These are phyloP conservation scores for Colletotrichum chrysophilum DNA, from an alignment of 2,329 filamentous ascomycete genomes.

Conservation along the genomic window DNA sequence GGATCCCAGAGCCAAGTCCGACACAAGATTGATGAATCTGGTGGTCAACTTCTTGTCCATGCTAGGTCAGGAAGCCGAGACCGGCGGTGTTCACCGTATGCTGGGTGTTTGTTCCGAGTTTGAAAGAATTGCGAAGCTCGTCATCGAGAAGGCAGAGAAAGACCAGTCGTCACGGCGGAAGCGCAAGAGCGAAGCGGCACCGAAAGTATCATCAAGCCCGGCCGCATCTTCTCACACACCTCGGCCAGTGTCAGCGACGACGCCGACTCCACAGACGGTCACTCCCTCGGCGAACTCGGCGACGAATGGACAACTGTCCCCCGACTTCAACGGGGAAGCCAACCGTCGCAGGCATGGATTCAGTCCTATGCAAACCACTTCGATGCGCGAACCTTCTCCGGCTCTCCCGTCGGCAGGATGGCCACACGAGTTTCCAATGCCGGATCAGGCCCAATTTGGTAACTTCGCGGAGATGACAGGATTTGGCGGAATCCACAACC, in stretches of 20 bases:
- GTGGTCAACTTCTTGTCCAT: slow-evolving; percentile 93
- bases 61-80: slow-evolving; percentile 87
- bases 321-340: slow-evolving; percentile 23
- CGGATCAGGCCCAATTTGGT: slow-evolving; percentile 42
- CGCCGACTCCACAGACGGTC: slow-evolving; percentile 31
- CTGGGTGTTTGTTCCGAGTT: slow-evolving; percentile 95
- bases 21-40: slow-evolving; percentile 88
- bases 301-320: slow-evolving; percentile 21
- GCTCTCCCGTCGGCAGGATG: slow-evolving; percentile 49
- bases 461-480: slow-evolving; percentile 51
- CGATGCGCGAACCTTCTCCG: slow-evolving; percentile 49
- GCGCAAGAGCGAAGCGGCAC: slow-evolving; percentile 72
- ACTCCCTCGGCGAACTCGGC: not conserved
- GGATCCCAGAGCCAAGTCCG: slow-evolving; percentile 85
- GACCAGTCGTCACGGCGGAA: slow-evolving; percentile 83
- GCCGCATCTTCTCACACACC: slow-evolving; percentile 35
- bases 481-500: slow-evolving; percentile 39
- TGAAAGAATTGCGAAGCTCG: slow-evolving; percentile 87
- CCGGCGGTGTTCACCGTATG: slow-evolving; percentile 92
- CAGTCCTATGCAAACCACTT: slow-evolving; percentile 42
- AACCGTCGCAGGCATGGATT: slow-evolving; percentile 15
- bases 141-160: slow-evolving; percentile 89
- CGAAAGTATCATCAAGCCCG: slow-evolving; percentile 22
- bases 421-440: slow-evolving; percentile 49
- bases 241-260: slow-evolving; percentile 30